Evolutionary conservation across 140 eudicot genomes (phyloP).

Genomic region (Oenanthe javanica): DNA sequence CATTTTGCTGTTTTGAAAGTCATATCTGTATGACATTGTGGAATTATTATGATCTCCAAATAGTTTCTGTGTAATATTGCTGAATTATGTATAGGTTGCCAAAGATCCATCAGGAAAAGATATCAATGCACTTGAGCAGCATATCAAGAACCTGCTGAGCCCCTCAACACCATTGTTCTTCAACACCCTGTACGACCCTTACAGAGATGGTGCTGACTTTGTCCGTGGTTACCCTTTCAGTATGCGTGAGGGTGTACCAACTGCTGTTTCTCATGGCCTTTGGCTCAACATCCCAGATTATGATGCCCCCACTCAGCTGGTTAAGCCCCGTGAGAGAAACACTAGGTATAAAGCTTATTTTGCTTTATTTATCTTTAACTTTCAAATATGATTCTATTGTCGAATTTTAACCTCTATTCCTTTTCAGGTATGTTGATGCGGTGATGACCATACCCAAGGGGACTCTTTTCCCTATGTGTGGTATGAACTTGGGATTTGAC

Average conservation of each 20-base stretch:
- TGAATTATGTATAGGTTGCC: slow-evolving; percentile 44
- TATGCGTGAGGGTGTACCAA: slow-evolving; percentile 73
- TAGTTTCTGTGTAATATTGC: background rate
- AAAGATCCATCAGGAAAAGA: slow-evolving; percentile 68
- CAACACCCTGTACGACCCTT: slow-evolving; percentile 75
- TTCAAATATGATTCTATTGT: background rate
- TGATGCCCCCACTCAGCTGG: slow-evolving; percentile 81
- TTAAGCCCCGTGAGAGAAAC: slow-evolving; percentile 70
- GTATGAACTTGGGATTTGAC: slow-evolving; percentile 57
- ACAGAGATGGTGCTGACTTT: slow-evolving; percentile 70
- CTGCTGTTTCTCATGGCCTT: slow-evolving; percentile 72
- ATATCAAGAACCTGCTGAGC: slow-evolving; percentile 61
- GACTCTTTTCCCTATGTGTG: slow-evolving; percentile 62
- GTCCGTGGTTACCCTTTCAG: slow-evolving; percentile 86
- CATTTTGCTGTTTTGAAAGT: background rate
- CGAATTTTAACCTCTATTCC: background rate
- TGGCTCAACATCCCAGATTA: slow-evolving; percentile 79
- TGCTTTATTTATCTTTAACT: background rate
- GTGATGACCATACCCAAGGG: slow-evolving; percentile 63
- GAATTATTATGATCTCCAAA: background rate
- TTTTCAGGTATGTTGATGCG: slow-evolving; percentile 44
- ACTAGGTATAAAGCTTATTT: slow-evolving; percentile 31
- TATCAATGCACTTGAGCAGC: slow-evolving; percentile 76
- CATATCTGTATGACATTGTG: background rate
- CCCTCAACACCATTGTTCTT: slow-evolving; percentile 72